These are phyloP conservation scores for Coemansia reversa DNA, from an alignment of 192 early-diverging fungal genomes.

Conservation along the genomic window DNA sequence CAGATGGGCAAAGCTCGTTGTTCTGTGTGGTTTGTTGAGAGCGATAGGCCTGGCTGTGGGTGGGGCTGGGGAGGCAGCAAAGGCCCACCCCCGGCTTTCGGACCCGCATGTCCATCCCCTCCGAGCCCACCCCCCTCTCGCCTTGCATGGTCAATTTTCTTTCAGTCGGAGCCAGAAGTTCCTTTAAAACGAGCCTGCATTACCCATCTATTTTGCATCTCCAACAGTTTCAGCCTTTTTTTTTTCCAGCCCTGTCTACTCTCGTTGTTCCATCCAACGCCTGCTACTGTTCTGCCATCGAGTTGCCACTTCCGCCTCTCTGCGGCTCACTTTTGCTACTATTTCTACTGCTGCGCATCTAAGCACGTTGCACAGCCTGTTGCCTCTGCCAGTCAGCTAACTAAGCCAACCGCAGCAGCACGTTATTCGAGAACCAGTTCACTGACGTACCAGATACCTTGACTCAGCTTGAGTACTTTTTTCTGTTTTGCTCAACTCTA, in stretches of 20 bases:
- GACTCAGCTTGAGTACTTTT: not conserved
- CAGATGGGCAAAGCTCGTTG: not conserved
- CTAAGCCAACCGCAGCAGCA: not conserved
- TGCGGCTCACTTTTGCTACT: conserved; percentile 1
- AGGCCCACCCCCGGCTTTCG: conserved; percentile 6
- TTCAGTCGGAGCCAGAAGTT: conserved; percentile 48
- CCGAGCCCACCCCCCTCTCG: not conserved
- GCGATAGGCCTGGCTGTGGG: not conserved
- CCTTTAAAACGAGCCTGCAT: conserved; percentile 56
- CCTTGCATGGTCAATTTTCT: conserved; percentile 13
- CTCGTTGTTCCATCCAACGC: conserved; percentile 5
- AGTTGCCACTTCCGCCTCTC: not conserved
- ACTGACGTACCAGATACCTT: not conserved
- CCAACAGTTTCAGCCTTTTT: conserved; percentile 33
- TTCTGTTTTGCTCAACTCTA: not conserved
- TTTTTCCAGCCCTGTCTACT: conserved; percentile 2
- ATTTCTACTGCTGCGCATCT: not conserved
- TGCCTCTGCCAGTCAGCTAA: not conserved
- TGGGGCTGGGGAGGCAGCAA: conserved; percentile 3
- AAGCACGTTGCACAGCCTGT: conserved; percentile 3
- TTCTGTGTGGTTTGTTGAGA: conserved; percentile 8
- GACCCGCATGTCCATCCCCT: conserved; percentile 6
- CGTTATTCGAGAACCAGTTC: not conserved
- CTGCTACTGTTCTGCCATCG: conserved; percentile 3
- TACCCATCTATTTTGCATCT: conserved; percentile 49